Evolutionary conservation across 2,329 filamentous ascomycete genomes (phyloP), one percentile per base, ranked within the genome.

Genomic region (Trichoderma sp.): DNA sequence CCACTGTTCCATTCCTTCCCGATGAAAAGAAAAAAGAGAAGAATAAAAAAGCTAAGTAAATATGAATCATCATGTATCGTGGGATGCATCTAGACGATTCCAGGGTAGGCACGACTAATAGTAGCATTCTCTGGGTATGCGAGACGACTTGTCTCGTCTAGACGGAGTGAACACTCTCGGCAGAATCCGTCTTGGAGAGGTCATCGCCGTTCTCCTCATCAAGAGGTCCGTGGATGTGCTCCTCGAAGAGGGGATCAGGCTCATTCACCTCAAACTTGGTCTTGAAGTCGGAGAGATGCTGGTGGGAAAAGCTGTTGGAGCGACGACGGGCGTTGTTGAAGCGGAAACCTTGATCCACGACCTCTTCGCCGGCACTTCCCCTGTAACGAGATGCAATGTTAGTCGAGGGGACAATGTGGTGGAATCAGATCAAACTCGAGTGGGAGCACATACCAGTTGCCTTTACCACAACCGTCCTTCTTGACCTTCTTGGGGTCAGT

Each of bases 201-300:
- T 84, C 78, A 70, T 90, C 85, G 66, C 71, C 75, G 70, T 90
- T 84, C 60, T 87, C 83, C 61, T 87, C 86, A 32, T 82, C 81
- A 61, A 80, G 74, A 19, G 89, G 85, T 34, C 92, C 93, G 76
- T 96, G 92, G 68, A 95, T 70, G 65, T 87, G 86, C 80, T 97
- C 94, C 79, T 98, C 93, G 73, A 97, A 97, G 76, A 97, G 92
- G 48, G 93, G 94, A 76, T 98, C 94, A 19, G 88, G 85, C 74
- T 98, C 95, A 77, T 93, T 86, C 73, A 92, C 84, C 81, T 99
- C 95, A 78, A 97, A 98, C 83, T 99, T 99, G 81, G 94, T 97
- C 86, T 95, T 96, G 83, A 97, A 92, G 78, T 94, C 88, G 69
- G 87, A 86, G 73, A 92, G 83, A 74, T 88, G 84, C 74, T 88